Conservation (phyloP, 1,284 basidiomycete species). For the Tetrapyrgos nigripes region DNA sequence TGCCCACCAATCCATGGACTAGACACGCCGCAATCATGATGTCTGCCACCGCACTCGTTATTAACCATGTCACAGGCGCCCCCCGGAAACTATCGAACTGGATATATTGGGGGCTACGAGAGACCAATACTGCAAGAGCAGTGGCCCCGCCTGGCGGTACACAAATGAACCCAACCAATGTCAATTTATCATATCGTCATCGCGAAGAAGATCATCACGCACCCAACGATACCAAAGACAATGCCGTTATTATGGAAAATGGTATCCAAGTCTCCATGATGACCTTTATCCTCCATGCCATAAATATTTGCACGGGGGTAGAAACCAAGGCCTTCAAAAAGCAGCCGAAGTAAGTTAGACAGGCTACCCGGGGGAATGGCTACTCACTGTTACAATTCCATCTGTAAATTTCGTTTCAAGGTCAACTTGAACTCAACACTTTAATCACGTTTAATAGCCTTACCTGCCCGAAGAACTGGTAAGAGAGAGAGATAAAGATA, state of each 20-base stretch:
- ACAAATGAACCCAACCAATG: too few relatives aligned
- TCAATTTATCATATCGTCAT: too few relatives aligned
- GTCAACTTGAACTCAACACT: too few relatives aligned
- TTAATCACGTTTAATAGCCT: too few relatives aligned
- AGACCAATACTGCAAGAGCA: conserved; percentile 2
- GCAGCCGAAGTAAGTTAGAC: too few relatives aligned
- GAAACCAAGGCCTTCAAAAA: conserved; percentile 26
- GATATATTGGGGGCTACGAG: background rate
- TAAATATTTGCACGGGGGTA: conserved; percentile 31
- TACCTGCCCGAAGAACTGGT: too few relatives aligned
- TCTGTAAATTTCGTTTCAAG: too few relatives aligned
- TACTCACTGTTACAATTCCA: too few relatives aligned
- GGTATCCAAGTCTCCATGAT: conserved; percentile 6
- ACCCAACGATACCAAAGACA: conserved; percentile 9
- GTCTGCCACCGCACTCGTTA: conserved; percentile 13
- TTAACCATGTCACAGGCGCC: conserved; percentile 11
- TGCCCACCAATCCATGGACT: conserved; percentile 9
- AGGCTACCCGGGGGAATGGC: too few relatives aligned
- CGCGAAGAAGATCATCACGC: background rate
- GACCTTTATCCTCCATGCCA: conserved; percentile 27
- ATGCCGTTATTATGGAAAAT: background rate
- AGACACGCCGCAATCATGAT: conserved; percentile 12
- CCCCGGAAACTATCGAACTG: background rate
- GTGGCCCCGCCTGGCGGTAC: conserved; percentile 11
- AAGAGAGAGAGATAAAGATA: too few relatives aligned